These are phyloP conservation scores for Fusarium sublunatum DNA, from an alignment of 2,329 filamentous ascomycete genomes.

Conservation along the genomic window DNA sequence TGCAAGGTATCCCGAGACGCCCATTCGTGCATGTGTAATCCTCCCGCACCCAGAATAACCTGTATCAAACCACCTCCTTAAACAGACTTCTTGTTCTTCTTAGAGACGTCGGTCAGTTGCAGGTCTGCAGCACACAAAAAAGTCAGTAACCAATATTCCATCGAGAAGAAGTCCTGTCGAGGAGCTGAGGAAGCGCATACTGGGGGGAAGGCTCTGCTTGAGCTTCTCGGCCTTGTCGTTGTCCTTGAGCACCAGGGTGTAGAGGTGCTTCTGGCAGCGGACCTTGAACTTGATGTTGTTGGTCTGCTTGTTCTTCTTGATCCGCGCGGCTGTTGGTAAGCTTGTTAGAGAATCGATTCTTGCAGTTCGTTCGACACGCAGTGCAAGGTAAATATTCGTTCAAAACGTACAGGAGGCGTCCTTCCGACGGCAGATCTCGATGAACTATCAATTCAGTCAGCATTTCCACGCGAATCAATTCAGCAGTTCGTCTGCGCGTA, in stretches of 20 bases:
- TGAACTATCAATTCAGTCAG: slow-evolving; percentile 77
- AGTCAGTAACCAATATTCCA: slow-evolving; percentile 19
- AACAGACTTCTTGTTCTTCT: slow-evolving; percentile 59
- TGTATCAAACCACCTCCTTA: slow-evolving; percentile 44
- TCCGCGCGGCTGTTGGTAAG: slow-evolving; percentile 75
- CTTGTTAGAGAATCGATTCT: slow-evolving; percentile 49
- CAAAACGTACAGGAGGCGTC: slow-evolving; percentile 94
- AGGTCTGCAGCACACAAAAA: slow-evolving; percentile 54
- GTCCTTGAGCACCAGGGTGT: slow-evolving; percentile 99
- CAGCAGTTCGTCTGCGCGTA: slow-evolving; percentile 50
- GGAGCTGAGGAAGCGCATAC: slow-evolving; percentile 68
- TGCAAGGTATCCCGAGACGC: slow-evolving; percentile 68
- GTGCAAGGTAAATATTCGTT: slow-evolving; percentile 16
- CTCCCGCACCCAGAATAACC: slow-evolving; percentile 47
- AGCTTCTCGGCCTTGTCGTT: slow-evolving; percentile 99
- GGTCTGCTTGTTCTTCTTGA: slow-evolving; percentile 94
- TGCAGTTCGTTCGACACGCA: slow-evolving; percentile 25
- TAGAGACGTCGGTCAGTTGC: slow-evolving; percentile 65
- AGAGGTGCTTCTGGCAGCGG: slow-evolving; percentile 94
- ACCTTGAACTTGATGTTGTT: slow-evolving; percentile 99
- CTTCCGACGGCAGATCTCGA: slow-evolving; percentile 99
- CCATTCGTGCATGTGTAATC: slow-evolving; percentile 58
- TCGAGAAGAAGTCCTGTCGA: slow-evolving; percentile 2
- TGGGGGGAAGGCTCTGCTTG: slow-evolving; percentile 97
- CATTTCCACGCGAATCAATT: slow-evolving; percentile 22